Percentiles rank a stretch among this genome's conserved stretches.
Evolutionary conservation across 2,329 filamentous ascomycete genomes (phyloP).

Genomic region (Kalaharituber pfeilii): DNA sequence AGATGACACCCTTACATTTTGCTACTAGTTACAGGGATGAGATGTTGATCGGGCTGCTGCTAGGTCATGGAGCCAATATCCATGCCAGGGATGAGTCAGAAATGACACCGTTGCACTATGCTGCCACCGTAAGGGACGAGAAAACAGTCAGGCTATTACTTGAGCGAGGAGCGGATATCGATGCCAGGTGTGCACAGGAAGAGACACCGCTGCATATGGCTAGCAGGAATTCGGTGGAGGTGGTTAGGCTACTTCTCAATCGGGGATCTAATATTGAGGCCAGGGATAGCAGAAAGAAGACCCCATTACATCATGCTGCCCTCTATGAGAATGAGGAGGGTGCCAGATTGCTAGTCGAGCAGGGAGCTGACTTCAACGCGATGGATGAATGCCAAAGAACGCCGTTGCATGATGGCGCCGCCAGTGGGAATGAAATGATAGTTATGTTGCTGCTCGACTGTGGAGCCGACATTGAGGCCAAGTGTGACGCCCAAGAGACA

Average conservation of each 20-base stretch:
- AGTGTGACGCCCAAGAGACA: background rate
- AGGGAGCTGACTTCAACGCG: background rate
- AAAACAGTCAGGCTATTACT: background rate
- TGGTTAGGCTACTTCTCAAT: constrained; percentile 7
- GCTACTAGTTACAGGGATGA: constrained; percentile 5
- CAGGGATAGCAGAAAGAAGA: background rate
- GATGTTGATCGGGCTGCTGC: constrained; percentile 4
- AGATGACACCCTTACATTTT: constrained; percentile 9
- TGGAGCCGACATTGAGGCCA: background rate
- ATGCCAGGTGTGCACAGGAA: background rate
- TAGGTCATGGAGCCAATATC: background rate
- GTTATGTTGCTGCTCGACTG: background rate
- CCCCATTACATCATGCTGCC: constrained; percentile 8
- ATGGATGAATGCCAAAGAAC: background rate
- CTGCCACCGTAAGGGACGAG: too few species aligned
- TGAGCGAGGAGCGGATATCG: background rate
- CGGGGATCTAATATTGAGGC: constrained; percentile 7
- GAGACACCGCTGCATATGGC: background rate
- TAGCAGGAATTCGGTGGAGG: too few species aligned
- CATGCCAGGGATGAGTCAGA: constrained; percentile 5
- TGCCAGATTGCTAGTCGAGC: background rate
- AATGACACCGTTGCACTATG: constrained; percentile 7
- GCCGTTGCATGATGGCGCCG: background rate
- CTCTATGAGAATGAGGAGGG: constrained; percentile 2
- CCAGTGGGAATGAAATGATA: too few species aligned